phyloP scores from a whole-genome alignment of 140 eudicot genomes.

The Stevia rebaudiana region DNA sequence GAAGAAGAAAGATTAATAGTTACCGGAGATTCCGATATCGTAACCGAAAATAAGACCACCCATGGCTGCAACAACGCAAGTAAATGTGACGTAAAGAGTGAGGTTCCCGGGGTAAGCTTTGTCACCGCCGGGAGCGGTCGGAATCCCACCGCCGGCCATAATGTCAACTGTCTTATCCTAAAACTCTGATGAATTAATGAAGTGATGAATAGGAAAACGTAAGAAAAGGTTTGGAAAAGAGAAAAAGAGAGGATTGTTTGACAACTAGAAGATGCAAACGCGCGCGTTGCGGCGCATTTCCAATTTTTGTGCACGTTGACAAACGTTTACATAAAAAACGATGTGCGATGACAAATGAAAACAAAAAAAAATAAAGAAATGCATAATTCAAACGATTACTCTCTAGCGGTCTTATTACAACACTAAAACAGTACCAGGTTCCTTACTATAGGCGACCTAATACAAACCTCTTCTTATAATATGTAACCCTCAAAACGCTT shows the following conservation, averaged over 20 bases:
- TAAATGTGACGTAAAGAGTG: constrained; percentile 53
- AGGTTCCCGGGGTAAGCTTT: constrained; percentile 81
- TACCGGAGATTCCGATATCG: constrained; percentile 90
- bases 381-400: too few species aligned
- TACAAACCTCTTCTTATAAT: too few species aligned
- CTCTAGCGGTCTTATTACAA: too few species aligned
- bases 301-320: too few species aligned
- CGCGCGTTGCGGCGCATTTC: too few species aligned
- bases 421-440: too few species aligned
- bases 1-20: neutral
- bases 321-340: too few species aligned
- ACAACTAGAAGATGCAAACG: too few species aligned
- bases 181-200: neutral
- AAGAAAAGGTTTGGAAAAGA: neutral
- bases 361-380: too few species aligned
- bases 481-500: too few species aligned
- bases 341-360: too few species aligned
- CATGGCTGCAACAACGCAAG: constrained; percentile 89
- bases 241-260: neutral
- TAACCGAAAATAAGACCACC: constrained; percentile 93
- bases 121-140: constrained; percentile 43
- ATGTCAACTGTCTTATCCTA: neutral
- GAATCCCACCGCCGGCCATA: constrained; percentile 77
- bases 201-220: neutral
- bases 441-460: too few species aligned